Base-by-base conservation (phyloP, 108 stramenopile species). In the Licmophora abbreviata region DNA sequence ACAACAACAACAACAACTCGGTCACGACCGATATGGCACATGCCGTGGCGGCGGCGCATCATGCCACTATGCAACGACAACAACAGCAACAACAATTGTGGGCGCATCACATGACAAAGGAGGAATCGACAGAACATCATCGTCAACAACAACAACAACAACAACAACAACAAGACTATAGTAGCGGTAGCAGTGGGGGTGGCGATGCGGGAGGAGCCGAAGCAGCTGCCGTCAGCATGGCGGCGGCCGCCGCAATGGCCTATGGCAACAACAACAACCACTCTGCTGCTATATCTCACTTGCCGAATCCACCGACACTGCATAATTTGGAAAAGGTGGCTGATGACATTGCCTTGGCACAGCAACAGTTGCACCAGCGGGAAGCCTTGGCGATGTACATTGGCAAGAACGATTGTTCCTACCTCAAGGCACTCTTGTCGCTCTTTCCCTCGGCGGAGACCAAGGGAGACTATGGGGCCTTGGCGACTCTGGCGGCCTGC, bases 261-360 rank as follows among this genome's bases (percentile, higher is more conserved):
- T 43, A 59, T 40, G 48, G 27, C n/a, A 52, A 21, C 51, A 52
- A 20, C 33, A 36, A 17, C 10, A 36, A 36, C 33, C 23, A 50
- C 14, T 29, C 11, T 28, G 14, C 14, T 21, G 29, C 51, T 46
- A 43, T 54, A n/a, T 59, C 64, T 10, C 76, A 76, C 29, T 64
- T 89, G n/a, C 83, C 85, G 21, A 68, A 77, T 63, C 76, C 80
- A 41, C 87, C 87, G 7, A 73, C 65, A 14, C 54, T 81, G 44
- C 46, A 57, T 5, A 82, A 79, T 48, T 48, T 92, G 40, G 74
- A 82, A 49, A 61, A 72, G 54, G 81, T 87, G 34, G 71, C 73
- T 0, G 81, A 85, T 41, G 56, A 63, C 10, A 80, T 92, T 41
- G 76, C 80, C 22, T 52, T 61, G n/a, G 37, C 61, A 8, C 75